A percentile compares a stretch with the other conserved stretches of the same genome.
phyloP scores from a whole-genome alignment of 1,284 basidiomycete genomes.

The Xanthoconium separans region DNA sequence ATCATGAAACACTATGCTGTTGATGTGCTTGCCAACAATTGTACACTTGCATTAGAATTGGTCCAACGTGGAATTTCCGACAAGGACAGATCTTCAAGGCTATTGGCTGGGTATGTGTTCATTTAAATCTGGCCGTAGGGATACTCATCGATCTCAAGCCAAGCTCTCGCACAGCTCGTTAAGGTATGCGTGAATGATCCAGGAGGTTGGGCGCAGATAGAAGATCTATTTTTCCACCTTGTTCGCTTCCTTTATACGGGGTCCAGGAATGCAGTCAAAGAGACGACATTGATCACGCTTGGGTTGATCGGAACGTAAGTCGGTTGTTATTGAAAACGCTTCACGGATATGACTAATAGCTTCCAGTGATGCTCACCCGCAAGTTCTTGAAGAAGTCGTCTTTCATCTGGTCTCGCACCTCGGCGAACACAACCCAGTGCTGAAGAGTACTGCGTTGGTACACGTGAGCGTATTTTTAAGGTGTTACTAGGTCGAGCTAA shows the following conservation, averaged over 20 bases:
- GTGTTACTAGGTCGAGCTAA: constrained; percentile 9
- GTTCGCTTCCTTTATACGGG: constrained; percentile 45
- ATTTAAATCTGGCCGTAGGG: background rate
- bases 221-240: constrained; percentile 47
- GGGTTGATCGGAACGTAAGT: constrained; percentile 65
- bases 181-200: constrained; percentile 36
- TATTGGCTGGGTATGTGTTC: constrained; percentile 62
- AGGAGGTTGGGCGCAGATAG: constrained; percentile 36
- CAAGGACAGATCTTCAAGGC: constrained; percentile 55
- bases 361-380: constrained; percentile 47
- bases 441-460: constrained; percentile 68
- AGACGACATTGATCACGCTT: constrained; percentile 60
- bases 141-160: constrained; percentile 35
- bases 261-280: constrained; percentile 47
- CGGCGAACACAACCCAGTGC: constrained; percentile 61
- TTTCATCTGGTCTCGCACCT: constrained; percentile 70
- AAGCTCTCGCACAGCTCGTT: constrained; percentile 49
- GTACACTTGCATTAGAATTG: constrained; percentile 32
- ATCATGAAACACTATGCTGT: constrained; percentile 49
- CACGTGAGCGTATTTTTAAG: constrained; percentile 40
- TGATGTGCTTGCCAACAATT: constrained; percentile 37
- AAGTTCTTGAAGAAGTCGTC: constrained; percentile 60
- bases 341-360: constrained; percentile 1
- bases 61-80: constrained; percentile 51
- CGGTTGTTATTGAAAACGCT: background rate